These are phyloP conservation scores for Rhododendron ferrugineum DNA, from an alignment of 148 eudicot genomes.

Conservation along the genomic window DNA sequence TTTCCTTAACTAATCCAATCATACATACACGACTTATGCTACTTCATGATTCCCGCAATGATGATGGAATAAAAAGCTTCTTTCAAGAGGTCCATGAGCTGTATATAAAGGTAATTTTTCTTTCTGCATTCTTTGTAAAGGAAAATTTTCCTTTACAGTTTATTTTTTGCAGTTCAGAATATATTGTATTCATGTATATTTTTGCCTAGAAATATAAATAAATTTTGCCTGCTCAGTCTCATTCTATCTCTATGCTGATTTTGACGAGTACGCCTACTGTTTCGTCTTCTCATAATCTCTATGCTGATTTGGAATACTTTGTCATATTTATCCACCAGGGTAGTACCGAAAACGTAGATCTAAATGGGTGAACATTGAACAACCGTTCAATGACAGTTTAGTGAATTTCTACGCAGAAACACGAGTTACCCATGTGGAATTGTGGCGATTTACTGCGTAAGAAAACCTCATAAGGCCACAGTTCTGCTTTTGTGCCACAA, in stretches of 20 bases:
- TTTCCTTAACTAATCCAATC: slow-evolving; percentile 39
- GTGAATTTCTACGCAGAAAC: neutral
- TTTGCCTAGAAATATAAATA: neutral
- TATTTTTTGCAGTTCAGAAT: neutral
- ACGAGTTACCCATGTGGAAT: neutral
- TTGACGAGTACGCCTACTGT: neutral
- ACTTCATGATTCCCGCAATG: slow-evolving; percentile 92
- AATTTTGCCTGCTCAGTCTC: neutral
- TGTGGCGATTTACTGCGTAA: neutral
- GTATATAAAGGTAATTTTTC: slow-evolving; percentile 69
- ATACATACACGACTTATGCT: slow-evolving; percentile 92
- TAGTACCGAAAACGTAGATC: neutral
- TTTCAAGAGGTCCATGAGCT: slow-evolving; percentile 98
- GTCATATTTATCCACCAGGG: neutral
- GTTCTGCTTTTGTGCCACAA: neutral
- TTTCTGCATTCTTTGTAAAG: neutral
- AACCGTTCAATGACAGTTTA: neutral
- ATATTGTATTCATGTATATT: neutral
- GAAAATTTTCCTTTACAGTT: neutral
- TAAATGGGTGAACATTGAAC: neutral
- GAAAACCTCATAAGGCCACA: neutral
- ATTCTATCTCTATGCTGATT: neutral
- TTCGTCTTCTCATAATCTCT: neutral
- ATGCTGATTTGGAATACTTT: neutral
- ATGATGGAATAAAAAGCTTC: slow-evolving; percentile 96